Base-by-base conservation (phyloP, 1,139 yeast genomes). In the Yamadazyma mexicana region DNA sequence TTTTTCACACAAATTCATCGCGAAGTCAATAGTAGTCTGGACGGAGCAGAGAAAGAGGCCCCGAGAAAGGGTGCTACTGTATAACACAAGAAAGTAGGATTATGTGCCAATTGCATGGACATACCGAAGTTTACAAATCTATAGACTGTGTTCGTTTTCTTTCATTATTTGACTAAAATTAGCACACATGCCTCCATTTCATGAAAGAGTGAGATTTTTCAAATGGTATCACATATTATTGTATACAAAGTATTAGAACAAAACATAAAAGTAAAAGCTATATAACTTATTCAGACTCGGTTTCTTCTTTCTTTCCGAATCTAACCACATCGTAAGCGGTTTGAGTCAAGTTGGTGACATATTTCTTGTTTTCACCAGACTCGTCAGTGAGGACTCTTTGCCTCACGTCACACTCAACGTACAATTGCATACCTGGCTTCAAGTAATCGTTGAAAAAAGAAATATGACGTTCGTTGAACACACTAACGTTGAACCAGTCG, bases 401-500 rank as follows among this genome's bases (percentile, higher is more conserved):
- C 51, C 58, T 66, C 33, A 66, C 67, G 43, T 63, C 69, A 44
- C 70, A 70, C 49, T 72, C 76, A 35, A 69, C 77, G 39, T 50
- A 61, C 51, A 72, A 57, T 48, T 62, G 67, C 47, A 65, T 67
- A 35, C 77, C 77, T 20, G 69, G 69, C 45, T 62, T 64, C 56
- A 72, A 58, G 49, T 62, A 59, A 43, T 62, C 61, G 47, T 67
- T 68, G 58, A 70, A 69, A 39, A 66, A 62, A 23, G 51, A 40
- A 25, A 69, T 56, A 40, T 69, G 75, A 39, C 54, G 52, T 29
- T 69, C 75, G 48, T 67, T 64, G 52, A 71, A 72, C 5, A 65
- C 75, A 34, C 67, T 51, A 35, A 72, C 54, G 42, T 64, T 69
- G 58, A 54, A 70, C 77, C 76, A 72, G 45, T 69, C 73, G 37